phyloP scores from a whole-genome alignment of 2,329 filamentous ascomycete species.

The Podosphaera fusca region DNA sequence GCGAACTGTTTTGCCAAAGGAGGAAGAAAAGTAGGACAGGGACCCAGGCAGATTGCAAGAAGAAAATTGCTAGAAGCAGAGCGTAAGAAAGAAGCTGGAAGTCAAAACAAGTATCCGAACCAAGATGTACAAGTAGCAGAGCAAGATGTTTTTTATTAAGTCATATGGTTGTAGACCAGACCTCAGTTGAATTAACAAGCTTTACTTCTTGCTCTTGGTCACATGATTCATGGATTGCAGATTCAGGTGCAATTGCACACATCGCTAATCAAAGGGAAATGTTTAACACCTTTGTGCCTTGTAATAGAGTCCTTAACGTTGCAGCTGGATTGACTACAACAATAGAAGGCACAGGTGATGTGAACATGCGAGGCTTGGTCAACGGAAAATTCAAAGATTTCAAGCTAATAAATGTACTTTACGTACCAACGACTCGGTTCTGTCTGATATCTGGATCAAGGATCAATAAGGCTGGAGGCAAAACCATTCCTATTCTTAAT shows the following conservation, averaged over 20 bases:
- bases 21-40: neutral
- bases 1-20: neutral
- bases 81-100: neutral
- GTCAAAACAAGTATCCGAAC: too few species aligned
- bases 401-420: neutral
- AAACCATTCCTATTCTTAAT: too few species aligned
- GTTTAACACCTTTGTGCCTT: neutral
- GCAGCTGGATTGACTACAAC: neutral
- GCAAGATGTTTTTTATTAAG: neutral
- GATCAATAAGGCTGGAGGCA: neutral
- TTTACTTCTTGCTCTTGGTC: neutral
- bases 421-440: neutral
- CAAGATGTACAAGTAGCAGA: neutral
- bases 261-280: neutral
- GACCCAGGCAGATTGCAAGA: neutral
- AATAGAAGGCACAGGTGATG: neutral
- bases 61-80: neutral
- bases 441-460: neutral
- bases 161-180: neutral
- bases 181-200: neutral
- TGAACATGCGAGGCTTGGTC: neutral
- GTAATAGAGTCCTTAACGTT: neutral
- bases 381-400: neutral
- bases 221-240: neutral
- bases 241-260: neutral